Evolutionary conservation across 192 early-diverging fungal species (phyloP).

Genomic region (Backusella sp.): DNA sequence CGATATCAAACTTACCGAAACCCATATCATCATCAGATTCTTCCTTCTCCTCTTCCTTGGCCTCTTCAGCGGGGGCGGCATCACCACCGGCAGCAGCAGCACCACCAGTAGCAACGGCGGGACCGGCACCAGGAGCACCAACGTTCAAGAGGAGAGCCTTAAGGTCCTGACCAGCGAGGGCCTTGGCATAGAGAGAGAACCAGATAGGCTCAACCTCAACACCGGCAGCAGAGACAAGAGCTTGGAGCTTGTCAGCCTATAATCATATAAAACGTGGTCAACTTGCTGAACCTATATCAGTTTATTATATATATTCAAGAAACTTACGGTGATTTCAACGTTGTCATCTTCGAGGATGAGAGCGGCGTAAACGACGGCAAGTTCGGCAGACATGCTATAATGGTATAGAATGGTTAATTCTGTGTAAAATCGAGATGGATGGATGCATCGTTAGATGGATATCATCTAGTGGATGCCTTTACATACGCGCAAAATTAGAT

Average conservation of each 20-base stretch:
- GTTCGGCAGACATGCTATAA: slow-evolving; percentile 42
- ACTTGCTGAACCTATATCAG: background rate
- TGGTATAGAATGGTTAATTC: slow-evolving; percentile 2
- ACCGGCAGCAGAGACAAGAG: slow-evolving; percentile 90
- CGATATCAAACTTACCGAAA: slow-evolving; percentile 59
- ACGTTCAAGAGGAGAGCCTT: slow-evolving; percentile 88
- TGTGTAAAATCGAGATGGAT: background rate
- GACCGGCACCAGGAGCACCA: slow-evolving; percentile 64
- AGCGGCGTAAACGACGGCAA: slow-evolving; percentile 74
- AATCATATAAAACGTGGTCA: background rate
- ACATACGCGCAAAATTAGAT: background rate
- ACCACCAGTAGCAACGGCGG: slow-evolving; percentile 36
- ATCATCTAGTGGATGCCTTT: background rate
- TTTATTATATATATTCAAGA: background rate
- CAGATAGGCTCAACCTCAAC: slow-evolving; percentile 92
- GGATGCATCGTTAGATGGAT: slow-evolving; percentile 13
- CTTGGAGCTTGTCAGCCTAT: slow-evolving; percentile 90
- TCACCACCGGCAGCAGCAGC: slow-evolving; percentile 44
- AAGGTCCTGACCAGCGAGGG: slow-evolving; percentile 91
- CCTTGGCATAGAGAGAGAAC: slow-evolving; percentile 97
- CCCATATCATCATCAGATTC: slow-evolving; percentile 78
- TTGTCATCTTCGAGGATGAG: slow-evolving; percentile 99
- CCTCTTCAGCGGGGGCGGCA: slow-evolving; percentile 41
- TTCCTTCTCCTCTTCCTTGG: slow-evolving; percentile 70
- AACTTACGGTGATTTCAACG: slow-evolving; percentile 92